A percentile compares a stretch with the other conserved stretches of the same genome.
Evolutionary conservation across 1,284 basidiomycete genomes (phyloP).

Genomic region (Naganishia sp.): DNA sequence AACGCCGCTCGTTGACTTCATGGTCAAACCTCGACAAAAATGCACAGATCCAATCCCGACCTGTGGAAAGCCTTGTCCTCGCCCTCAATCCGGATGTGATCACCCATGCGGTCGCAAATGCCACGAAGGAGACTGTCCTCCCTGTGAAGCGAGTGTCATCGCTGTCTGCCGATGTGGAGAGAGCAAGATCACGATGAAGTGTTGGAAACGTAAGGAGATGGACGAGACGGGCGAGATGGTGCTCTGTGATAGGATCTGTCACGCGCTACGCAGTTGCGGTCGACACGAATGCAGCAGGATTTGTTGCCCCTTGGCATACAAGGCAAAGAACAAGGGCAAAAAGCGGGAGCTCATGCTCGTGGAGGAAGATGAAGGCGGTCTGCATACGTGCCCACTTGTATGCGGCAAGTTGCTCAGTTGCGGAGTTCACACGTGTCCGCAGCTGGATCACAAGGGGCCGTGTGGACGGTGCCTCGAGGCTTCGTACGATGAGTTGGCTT

Average conservation of each 20-base stretch:
- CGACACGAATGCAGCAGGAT: slow-evolving; percentile 73
- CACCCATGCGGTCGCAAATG: slow-evolving; percentile 67
- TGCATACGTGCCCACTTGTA: slow-evolving; percentile 75
- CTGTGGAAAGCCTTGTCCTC: slow-evolving; percentile 69
- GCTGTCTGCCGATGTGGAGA: slow-evolving; percentile 78
- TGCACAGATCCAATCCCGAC: slow-evolving; percentile 79
- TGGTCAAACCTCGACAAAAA: slow-evolving; percentile 57
- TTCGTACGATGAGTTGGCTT: slow-evolving; percentile 84
- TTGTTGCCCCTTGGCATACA: slow-evolving; percentile 81
- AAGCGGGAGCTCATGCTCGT: slow-evolving; percentile 45
- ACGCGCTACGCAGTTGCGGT: slow-evolving; percentile 64
- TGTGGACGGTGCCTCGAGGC: slow-evolving; percentile 81
- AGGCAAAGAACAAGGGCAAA: slow-evolving; percentile 65
- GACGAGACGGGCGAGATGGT: slow-evolving; percentile 55
- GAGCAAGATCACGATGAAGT: slow-evolving; percentile 61
- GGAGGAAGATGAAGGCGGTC: slow-evolving; percentile 57
- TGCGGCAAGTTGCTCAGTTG: slow-evolving; percentile 73
- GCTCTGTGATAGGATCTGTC: slow-evolving; percentile 74
- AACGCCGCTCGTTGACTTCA: slow-evolving; percentile 57
- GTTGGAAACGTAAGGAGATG: slow-evolving; percentile 50
- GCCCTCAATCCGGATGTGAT: slow-evolving; percentile 63
- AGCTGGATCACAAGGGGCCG: slow-evolving; percentile 73
- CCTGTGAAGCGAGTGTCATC: slow-evolving; percentile 67
- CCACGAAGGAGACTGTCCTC: slow-evolving; percentile 63
- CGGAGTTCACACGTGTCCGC: slow-evolving; percentile 72